Percentiles rank a stretch among this genome's conserved stretches.
Evolutionary conservation across 1,139 yeast genomes (phyloP).

Genomic region (Yamadazyma dendronema): DNA sequence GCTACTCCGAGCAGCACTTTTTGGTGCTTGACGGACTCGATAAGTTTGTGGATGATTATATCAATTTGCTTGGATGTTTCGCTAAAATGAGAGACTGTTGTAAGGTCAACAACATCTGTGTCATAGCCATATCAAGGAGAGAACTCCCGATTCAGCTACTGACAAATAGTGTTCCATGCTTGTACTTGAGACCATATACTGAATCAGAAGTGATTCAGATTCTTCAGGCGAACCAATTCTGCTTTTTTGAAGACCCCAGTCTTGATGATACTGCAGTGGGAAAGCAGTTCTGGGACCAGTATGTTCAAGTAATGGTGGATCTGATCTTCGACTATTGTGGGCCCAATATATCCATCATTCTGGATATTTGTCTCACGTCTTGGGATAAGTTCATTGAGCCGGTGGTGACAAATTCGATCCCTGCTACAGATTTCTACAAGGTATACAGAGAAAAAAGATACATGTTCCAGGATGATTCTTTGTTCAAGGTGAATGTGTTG

Average conservation of each 20-base stretch:
- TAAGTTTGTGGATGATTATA: conserved; percentile 48
- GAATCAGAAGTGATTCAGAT: conserved; percentile 40
- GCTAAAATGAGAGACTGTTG: conserved; percentile 46
- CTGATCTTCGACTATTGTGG: conserved; percentile 54
- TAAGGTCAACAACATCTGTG: conserved; percentile 26
- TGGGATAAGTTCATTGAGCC: conserved; percentile 56
- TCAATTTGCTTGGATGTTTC: conserved; percentile 47
- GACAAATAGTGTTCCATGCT: conserved; percentile 48
- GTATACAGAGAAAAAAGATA: conserved; percentile 44
- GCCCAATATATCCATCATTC: conserved; percentile 44
- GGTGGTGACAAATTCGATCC: conserved; percentile 28
- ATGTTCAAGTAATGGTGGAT: conserved; percentile 50
- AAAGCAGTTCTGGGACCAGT: conserved; percentile 46
- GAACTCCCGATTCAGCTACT: conserved; percentile 49
- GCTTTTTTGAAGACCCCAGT: conserved; percentile 22
- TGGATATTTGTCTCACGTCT: conserved; percentile 39
- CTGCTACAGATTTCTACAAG: conserved; percentile 41
- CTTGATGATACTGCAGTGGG: conserved; percentile 23
- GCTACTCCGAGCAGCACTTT: conserved; percentile 42
- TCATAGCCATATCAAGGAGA: conserved; percentile 34
- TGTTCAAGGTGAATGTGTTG: conserved; percentile 31
- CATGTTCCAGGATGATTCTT: conserved; percentile 41
- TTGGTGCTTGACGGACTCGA: conserved; percentile 61
- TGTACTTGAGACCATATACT: conserved; percentile 48
- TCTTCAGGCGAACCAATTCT: conserved; percentile 26